phyloP scores from a whole-genome alignment of 2,329 filamentous ascomycete species.

The Sporothrix euskadiensis region DNA sequence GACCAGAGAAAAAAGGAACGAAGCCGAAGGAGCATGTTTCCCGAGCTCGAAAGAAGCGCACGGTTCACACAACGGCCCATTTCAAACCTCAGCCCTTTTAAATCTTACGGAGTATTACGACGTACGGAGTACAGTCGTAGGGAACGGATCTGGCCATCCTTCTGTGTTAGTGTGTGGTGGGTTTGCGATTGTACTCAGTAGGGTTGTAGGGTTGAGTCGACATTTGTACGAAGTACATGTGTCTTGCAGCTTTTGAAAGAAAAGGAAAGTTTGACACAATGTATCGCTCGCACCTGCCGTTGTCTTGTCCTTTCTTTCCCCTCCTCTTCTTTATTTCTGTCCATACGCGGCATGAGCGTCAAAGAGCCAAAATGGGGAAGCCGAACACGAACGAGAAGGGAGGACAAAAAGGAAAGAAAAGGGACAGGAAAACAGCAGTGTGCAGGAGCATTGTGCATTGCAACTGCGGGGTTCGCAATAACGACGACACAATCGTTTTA shows the following conservation, averaged over 20 bases:
- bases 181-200: not conserved
- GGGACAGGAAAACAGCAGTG: not conserved
- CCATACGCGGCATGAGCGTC: slow-evolving; percentile 22
- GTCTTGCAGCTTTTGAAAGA: not conserved
- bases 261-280: not conserved
- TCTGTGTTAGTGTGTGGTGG: not conserved
- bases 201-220: not conserved
- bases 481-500: slow-evolving; percentile 11
- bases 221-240: too few species aligned
- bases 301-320: not conserved
- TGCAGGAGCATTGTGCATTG: not conserved
- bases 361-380: slow-evolving; percentile 21
- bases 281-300: not conserved
- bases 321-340: not conserved
- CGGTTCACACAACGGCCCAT: slow-evolving; percentile 14
- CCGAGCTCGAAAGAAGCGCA: not conserved
- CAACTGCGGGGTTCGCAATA: slow-evolving; percentile 23
- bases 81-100: not conserved
- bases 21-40: not conserved
- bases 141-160: slow-evolving; percentile 1
- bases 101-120: not conserved
- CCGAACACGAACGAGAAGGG: not conserved
- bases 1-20: not conserved
- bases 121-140: not conserved
- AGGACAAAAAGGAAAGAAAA: not conserved